Conservation (phyloP, 2,329 filamentous ascomycete species). For the Trichoderma lentiforme region DNA sequence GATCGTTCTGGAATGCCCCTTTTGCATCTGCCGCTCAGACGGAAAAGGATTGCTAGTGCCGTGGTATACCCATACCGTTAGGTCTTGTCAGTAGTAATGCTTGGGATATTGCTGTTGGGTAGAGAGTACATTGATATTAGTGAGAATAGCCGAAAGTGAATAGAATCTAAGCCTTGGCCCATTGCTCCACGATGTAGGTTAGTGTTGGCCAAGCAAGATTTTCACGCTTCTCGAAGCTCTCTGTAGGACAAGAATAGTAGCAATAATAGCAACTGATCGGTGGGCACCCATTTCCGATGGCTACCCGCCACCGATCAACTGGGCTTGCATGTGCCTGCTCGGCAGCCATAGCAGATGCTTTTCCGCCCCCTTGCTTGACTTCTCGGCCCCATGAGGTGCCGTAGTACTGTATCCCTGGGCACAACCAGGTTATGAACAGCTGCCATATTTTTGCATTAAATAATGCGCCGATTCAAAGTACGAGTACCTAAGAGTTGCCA, state of each 20-base stretch:
- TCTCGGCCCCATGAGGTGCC: not conserved
- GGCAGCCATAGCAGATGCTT: not conserved
- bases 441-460: not conserved
- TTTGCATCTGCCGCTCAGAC: not conserved
- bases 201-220: not conserved
- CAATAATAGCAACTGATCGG: not conserved
- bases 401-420: not conserved
- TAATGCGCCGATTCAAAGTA: not conserved
- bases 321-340: not conserved
- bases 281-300: not conserved
- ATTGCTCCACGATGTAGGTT: not conserved
- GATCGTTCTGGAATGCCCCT: constrained; percentile 14
- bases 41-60: not conserved
- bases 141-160: constrained; percentile 8
- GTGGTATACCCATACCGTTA: not conserved
- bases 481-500: not conserved
- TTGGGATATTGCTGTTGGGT: not conserved
- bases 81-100: not conserved
- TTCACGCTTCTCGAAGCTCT: not conserved
- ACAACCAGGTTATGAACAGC: not conserved
- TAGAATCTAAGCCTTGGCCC: not conserved
- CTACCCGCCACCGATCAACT: not conserved
- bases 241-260: not conserved
- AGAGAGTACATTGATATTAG: not conserved
- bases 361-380: not conserved